phyloP scores from a whole-genome alignment of 2,329 filamentous ascomycete genomes.

The Fusarium siculi region DNA sequence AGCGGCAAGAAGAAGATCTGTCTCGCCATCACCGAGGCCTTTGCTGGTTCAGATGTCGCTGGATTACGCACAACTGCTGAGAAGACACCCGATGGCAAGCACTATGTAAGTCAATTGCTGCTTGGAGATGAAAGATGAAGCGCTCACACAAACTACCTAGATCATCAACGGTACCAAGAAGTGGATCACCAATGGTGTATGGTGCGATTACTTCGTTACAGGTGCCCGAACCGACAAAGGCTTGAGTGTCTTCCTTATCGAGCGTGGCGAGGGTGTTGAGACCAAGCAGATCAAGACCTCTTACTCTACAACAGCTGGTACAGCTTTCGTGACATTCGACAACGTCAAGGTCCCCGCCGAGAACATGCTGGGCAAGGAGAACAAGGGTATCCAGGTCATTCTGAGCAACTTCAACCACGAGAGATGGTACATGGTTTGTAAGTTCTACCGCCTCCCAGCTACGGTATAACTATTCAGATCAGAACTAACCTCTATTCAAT shows the following conservation, averaged over 20 bases:
- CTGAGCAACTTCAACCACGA: conserved; percentile 91
- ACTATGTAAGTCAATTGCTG: conserved; percentile 65
- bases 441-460: conserved; percentile 39
- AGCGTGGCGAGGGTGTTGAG: conserved; percentile 78
- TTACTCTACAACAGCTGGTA: conserved; percentile 83
- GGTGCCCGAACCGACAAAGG: conserved; percentile 83
- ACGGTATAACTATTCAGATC: neutral
- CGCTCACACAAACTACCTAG: conserved; percentile 34
- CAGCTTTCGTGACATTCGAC: conserved; percentile 83
- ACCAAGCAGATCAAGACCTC: conserved; percentile 82
- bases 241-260: conserved; percentile 80
- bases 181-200: conserved; percentile 87
- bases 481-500: conserved; percentile 17
- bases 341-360: conserved; percentile 86
- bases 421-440: conserved; percentile 79
- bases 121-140: neutral
- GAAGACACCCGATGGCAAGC: conserved; percentile 79
- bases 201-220: conserved; percentile 84
- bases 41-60: conserved; percentile 83
- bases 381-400: conserved; percentile 88
- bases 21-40: conserved; percentile 88
- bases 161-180: conserved; percentile 81
- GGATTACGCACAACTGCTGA: conserved; percentile 80
- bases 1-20: conserved; percentile 88
- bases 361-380: conserved; percentile 82